phyloP scores from a whole-genome alignment of 2,329 filamentous ascomycete genomes.

The Neoarthrinium moseri region DNA sequence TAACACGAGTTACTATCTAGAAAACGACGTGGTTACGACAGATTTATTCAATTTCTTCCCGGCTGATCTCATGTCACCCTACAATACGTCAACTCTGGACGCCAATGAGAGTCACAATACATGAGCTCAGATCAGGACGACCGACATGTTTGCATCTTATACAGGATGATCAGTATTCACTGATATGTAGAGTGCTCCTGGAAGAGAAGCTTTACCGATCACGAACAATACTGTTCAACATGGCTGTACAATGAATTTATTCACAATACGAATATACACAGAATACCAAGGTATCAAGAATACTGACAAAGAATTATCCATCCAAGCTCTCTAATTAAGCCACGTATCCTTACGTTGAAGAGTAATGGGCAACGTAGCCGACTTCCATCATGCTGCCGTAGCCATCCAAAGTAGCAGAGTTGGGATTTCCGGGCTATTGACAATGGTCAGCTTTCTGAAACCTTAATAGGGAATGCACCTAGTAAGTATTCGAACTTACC shows the following conservation, averaged over 20 bases:
- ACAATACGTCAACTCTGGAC: constrained; percentile 1
- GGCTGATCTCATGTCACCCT: constrained; percentile 1
- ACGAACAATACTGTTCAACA: too few relatives aligned
- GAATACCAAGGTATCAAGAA: not conserved
- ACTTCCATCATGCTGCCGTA: constrained; percentile 51
- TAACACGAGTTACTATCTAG: too few relatives aligned
- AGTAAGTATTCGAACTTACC: constrained; percentile 1
- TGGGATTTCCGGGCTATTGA: constrained; percentile 47
- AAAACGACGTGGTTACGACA: constrained; percentile 2
- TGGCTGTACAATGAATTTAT: too few relatives aligned
- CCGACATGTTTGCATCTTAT: too few relatives aligned
- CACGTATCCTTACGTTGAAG: constrained; percentile 12
- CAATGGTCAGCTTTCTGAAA: not conserved
- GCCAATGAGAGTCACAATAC: constrained; percentile 1
- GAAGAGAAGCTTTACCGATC: too few relatives aligned
- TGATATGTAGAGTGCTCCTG: too few relatives aligned
- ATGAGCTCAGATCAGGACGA: too few relatives aligned
- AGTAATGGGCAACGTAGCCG: constrained; percentile 43
- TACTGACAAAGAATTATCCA: not conserved
- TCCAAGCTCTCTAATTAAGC: too few relatives aligned
- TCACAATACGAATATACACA: too few relatives aligned
- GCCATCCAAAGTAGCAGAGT: constrained; percentile 42
- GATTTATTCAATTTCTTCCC: constrained; percentile 6
- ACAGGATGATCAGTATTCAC: too few relatives aligned
- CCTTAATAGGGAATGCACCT: too few relatives aligned